Percentiles rank a stretch among this genome's conserved stretches.
Conservation (phyloP, 768 basidiomycete species). For the Russula earlei region DNA sequence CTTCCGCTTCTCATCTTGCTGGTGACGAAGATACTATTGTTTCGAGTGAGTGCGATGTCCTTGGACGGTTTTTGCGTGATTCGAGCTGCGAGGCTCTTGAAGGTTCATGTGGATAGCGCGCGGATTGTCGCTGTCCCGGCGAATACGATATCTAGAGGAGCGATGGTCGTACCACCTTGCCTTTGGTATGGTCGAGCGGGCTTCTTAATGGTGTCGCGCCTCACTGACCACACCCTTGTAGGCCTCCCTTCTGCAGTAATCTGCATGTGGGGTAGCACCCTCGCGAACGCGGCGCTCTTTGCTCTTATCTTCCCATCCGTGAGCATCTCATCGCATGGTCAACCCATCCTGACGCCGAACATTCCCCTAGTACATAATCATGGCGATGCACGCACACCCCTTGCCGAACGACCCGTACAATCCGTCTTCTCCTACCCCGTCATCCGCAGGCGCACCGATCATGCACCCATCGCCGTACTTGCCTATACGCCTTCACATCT, state of each 20-base stretch:
- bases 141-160: constrained; percentile 73
- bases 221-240: constrained; percentile 24
- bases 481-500: constrained; percentile 73
- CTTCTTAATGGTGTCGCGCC: neutral
- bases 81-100: neutral
- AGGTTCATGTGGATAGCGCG: constrained; percentile 77
- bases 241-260: constrained; percentile 63
- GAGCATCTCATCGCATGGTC: constrained; percentile 23
- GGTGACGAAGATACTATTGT: constrained; percentile 56
- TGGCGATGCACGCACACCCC: constrained; percentile 72
- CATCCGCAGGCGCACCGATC: constrained; percentile 23
- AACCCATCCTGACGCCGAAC: neutral
- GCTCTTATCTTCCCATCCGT: constrained; percentile 76
- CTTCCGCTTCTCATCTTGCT: neutral
- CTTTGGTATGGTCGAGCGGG: constrained; percentile 44
- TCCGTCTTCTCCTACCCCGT: constrained; percentile 29
- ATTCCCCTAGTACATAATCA: constrained; percentile 59
- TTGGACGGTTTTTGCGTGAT: neutral
- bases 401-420: constrained; percentile 69
- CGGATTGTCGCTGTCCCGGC: constrained; percentile 54
- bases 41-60: constrained; percentile 54
- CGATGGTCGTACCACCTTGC: constrained; percentile 85
- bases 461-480: constrained; percentile 68
- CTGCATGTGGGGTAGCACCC: constrained; percentile 62
- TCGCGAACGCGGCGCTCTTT: constrained; percentile 77